Evolutionary conservation across 805 yeast species (phyloP), one percentile per base, ranked within the genome.

Genomic region (Dipodascus albidus): DNA sequence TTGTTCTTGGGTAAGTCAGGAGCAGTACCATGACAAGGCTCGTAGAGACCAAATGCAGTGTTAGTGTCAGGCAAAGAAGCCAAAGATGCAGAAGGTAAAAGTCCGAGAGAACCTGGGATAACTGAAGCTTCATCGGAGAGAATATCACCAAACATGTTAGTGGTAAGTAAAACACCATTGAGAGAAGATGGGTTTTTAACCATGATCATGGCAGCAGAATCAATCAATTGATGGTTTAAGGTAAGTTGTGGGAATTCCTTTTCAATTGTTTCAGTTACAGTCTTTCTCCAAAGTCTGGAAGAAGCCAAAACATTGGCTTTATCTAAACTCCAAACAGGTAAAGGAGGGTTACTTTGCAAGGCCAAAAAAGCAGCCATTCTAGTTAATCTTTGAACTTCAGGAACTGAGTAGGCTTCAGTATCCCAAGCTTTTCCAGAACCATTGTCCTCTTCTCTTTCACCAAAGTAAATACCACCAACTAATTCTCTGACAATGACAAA

Each of bases 301-400:
- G 96, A 84, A 1, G 99, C 99, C 65, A 93, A 78, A 48, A 93
- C 99, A 62, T 93, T 93, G 55, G 99, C 99, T 77, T 93, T 93
- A 70, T 93, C 99, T 61, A 93, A 75, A 21, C 96, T 87, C 96
- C 96, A 89, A 55, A 93, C 78, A 52, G 97, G 97, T 65, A 84
- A 76, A 41, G 99, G 99, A 52, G 99, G 99, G 67, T 81, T 77
- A 64, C 81, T 83, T 73, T 93, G 99, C 62, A 88, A 76, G 33
- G 99, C 97, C 75, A 93, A 73, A 72, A 87, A 93, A 1, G 96
- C 98, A 52, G 98, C 99, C 97, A 93, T 91, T 71, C 98, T 80
- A 44, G 97, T 88, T 71, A 93, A 89, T 69, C 99, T 82, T 68
- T 89, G 84, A 54, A 93, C 95, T 73, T 93, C 99, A 41, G 85